These are phyloP conservation scores for Dactylellina parvicollis DNA, from an alignment of 2,329 filamentous ascomycete species.

Conservation along the genomic window DNA sequence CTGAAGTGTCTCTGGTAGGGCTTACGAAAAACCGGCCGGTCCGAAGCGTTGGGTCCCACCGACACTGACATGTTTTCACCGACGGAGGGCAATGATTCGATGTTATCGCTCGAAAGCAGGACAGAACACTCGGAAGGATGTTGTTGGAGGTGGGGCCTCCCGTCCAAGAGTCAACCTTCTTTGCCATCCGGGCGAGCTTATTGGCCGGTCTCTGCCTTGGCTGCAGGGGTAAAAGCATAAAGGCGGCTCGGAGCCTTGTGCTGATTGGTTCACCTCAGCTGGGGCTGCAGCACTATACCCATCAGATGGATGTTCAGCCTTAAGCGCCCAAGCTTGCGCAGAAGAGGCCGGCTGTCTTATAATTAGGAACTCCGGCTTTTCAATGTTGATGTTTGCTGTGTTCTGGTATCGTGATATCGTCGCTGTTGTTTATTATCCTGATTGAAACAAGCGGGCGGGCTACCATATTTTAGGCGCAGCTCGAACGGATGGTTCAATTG, in stretches of 20 bases:
- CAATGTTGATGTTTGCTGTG: neutral
- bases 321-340: conserved; percentile 40
- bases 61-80: neutral
- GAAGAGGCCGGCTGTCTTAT: conserved; percentile 7
- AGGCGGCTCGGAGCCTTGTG: conserved; percentile 22
- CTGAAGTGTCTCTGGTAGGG: conserved; percentile 8
- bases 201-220: conserved; percentile 26
- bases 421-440: neutral
- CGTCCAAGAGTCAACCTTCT: conserved; percentile 14
- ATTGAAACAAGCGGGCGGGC: conserved; percentile 40
- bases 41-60: conserved; percentile 10
- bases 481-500: neutral
- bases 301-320: conserved; percentile 2
- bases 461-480: conserved; percentile 10
- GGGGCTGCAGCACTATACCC: neutral
- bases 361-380: conserved; percentile 14
- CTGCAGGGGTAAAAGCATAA: conserved; percentile 11
- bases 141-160: conserved; percentile 36
- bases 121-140: neutral
- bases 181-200: neutral
- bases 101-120: neutral
- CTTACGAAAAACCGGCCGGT: conserved; percentile 16
- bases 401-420: neutral
- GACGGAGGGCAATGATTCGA: conserved; percentile 19
- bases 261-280: conserved; percentile 42